Evolutionary conservation across 2,329 filamentous ascomycete species (phyloP), one percentile per base, ranked within the genome.

Genomic region (Claviceps monticola): DNA sequence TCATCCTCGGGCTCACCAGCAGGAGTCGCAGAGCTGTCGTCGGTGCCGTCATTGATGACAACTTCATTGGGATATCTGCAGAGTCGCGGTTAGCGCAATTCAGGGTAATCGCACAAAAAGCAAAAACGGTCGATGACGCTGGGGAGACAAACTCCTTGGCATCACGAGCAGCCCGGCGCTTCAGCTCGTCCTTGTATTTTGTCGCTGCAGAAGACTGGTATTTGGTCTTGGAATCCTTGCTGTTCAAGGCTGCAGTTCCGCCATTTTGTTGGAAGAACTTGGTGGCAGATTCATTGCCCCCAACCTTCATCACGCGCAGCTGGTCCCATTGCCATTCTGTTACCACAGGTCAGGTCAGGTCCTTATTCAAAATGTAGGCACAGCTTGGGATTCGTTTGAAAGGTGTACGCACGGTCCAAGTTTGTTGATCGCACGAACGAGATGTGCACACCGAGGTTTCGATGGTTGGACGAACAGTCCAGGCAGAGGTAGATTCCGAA

Each of bases 271-370:
- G 90, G 75, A 97, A 98, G 75, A 88, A 98, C 71, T 95, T 96
- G 63, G 90, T 96, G 48, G 93, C 93, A 53, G 89, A 95, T 71
- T 97, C 91, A 64, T 98, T 98, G 53, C 93, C 93, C 58, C 93
- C 93, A 16, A 97, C 89, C 73, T 98, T 98, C 91, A 98, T 97
- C 53, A 91, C 71, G 50, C 93, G 86, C 55, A 98, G 78, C 68
- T 98, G 93, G 60, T 96, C 89, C 93, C 93, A 98, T 86, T 96
- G 89, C 93, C 93, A 98, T 74, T 88, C 84, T 87, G 61, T 39
- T 50, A 29, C 46, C 34, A 34, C 47, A 44, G 23, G 47, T 57
- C 53, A 56, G 57, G 37, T 13, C 7, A 4, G n/a, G 5, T 4
- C 14, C 29, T 17, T 67, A 38, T 11, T 9, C 0, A 29, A 29